These are phyloP conservation scores for Verticillium isaacii DNA, from an alignment of 2,329 filamentous ascomycete species.

Conservation along the genomic window DNA sequence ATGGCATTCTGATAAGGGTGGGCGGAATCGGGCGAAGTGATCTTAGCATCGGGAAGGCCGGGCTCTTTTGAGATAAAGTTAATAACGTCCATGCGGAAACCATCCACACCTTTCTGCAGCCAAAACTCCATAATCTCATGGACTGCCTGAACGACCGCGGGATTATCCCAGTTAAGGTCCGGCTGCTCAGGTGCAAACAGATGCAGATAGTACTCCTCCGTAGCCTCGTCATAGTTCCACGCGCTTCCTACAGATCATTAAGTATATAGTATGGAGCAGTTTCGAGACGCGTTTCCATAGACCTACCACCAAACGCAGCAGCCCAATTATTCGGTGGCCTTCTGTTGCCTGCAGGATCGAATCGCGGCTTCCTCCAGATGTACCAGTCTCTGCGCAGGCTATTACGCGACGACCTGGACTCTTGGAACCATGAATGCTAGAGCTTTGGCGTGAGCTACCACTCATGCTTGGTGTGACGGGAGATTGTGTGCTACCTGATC, in stretches of 20 bases:
- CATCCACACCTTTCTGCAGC: constrained; percentile 56
- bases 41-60: constrained; percentile 39
- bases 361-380: constrained; percentile 44
- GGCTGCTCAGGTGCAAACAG: constrained; percentile 60
- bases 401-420: constrained; percentile 42
- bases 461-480: background rate
- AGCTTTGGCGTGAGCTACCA: constrained; percentile 10
- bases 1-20: constrained; percentile 31
- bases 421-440: constrained; percentile 56
- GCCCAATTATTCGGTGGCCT: constrained; percentile 40
- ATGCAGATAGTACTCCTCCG: constrained; percentile 44
- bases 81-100: constrained; percentile 54
- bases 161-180: constrained; percentile 65
- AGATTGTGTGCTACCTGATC: constrained; percentile 14
- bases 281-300: constrained; percentile 1
- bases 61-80: constrained; percentile 51
- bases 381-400: constrained; percentile 50
- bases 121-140: constrained; percentile 60
- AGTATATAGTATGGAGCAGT: constrained; percentile 25
- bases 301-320: constrained; percentile 27
- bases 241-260: constrained; percentile 14
- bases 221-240: constrained; percentile 30
- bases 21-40: constrained; percentile 26
- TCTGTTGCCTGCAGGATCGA: constrained; percentile 25
- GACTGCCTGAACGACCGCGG: constrained; percentile 51